Evolutionary conservation across 2,329 filamentous ascomycete species (phyloP), one percentile per base, ranked within the genome.

Genomic region (Aspergillus texensis): DNA sequence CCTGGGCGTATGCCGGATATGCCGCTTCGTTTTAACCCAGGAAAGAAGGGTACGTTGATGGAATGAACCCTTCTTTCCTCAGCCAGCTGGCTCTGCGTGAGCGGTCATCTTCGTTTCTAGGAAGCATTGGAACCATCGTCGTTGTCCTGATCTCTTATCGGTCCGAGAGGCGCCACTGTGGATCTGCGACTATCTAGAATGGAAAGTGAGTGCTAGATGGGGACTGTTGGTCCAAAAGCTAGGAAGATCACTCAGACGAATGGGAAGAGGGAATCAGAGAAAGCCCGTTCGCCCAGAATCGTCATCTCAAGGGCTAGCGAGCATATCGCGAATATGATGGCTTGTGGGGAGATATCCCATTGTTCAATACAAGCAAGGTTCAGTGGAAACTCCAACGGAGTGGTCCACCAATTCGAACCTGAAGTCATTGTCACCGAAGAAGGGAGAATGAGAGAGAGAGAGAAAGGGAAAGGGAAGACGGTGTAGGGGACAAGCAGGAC

Each of bases 401-500:
- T 30, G 14, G 8, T 30, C 26, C 52, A 24, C 11, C 10, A 14
- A 11, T 10, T 21, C 21, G 30, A 36, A 26, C 14, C 32, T 24
- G 52, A 34, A 12, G 34, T 26, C 2, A 28, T 54, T 54, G 10
- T 11, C 30, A 36, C 30, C 21, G 4, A 36, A 30, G 36, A 50
- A 57, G 26, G 43, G 48, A 6, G 34, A 19, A 45, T 16, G 55
- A 36, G 10, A 45, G 60, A 11, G 26, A 55, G 57, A 11, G 65
- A 57, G 65, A 57, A 26, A 41, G 48, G 6, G 52, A 66, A 41
- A 41, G 52, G 57, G 60, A 52, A 54, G 60, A 58, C 45, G 39
- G 21, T 24, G 43, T 50, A 32, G 46, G 32, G 39, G 48, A 41
- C 39, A 57, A 60, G 57, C 21, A 52, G 62, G 50, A 50, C 30